Conservation (phyloP, 768 basidiomycete species). For the Tulasnella sp. region DNA sequence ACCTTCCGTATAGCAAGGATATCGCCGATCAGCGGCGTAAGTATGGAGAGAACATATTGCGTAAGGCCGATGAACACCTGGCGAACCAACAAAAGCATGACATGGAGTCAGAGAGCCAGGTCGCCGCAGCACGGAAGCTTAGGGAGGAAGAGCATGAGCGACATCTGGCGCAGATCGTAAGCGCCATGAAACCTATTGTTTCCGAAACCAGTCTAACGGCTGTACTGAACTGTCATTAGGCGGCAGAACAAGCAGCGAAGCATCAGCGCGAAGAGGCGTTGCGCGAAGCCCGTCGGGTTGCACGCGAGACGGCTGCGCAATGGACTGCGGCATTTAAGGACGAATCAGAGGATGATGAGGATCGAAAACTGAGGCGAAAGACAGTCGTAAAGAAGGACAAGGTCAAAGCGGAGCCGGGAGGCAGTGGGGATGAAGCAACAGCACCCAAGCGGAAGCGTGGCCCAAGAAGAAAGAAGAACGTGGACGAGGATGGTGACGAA, state of each 20-base stretch:
- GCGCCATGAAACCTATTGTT: slow-evolving; percentile 21
- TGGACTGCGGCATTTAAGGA: slow-evolving; percentile 61
- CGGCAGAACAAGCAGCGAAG: slow-evolving; percentile 49
- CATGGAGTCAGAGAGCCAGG: slow-evolving; percentile 53
- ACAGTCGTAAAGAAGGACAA: slow-evolving; percentile 36
- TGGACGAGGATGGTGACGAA: slow-evolving; percentile 52
- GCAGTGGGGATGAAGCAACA: slow-evolving; percentile 11
- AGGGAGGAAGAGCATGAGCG: slow-evolving; percentile 71
- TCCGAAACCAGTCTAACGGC: neutral
- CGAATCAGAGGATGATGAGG: slow-evolving; percentile 71
- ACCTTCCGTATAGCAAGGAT: slow-evolving; percentile 74
- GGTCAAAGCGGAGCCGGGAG: slow-evolving; percentile 6
- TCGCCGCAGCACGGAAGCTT: slow-evolving; percentile 65
- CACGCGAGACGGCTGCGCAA: slow-evolving; percentile 67
- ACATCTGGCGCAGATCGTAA: slow-evolving; percentile 54
- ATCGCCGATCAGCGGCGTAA: slow-evolving; percentile 81
- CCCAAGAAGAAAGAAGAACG: slow-evolving; percentile 56
- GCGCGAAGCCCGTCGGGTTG: slow-evolving; percentile 65
- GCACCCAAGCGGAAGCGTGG: slow-evolving; percentile 57
- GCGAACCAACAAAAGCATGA: slow-evolving; percentile 62
- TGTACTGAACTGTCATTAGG: slow-evolving; percentile 31
- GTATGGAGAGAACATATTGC: slow-evolving; percentile 80
- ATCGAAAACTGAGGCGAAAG: slow-evolving; percentile 30
- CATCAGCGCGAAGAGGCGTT: slow-evolving; percentile 63
- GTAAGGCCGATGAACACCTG: slow-evolving; percentile 72